Conservation (phyloP, 2,329 filamentous ascomycete species). For the Fusarium austroafricanum region DNA sequence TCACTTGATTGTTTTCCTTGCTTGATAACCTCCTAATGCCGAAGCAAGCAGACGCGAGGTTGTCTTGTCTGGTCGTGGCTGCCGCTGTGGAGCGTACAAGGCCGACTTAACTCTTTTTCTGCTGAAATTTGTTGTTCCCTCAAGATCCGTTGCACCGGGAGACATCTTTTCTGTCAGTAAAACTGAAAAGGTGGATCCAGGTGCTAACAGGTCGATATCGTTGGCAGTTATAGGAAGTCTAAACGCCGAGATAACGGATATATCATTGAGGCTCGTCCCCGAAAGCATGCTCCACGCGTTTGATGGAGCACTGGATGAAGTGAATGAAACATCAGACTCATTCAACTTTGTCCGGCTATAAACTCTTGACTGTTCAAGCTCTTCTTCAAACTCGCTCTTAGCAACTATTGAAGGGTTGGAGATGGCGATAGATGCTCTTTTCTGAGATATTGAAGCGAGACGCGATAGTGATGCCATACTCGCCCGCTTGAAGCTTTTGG, state of each 20-base stretch:
- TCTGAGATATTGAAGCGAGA: not conserved
- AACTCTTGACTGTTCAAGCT: constrained; percentile 1
- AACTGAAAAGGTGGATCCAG: constrained; percentile 12
- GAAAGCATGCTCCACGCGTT: constrained; percentile 16
- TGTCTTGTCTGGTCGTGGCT: not conserved
- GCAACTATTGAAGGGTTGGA: not conserved
- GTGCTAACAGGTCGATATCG: constrained; percentile 6
- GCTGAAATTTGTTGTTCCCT: accelerated
- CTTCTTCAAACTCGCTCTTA: constrained; percentile 1
- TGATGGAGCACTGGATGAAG: not conserved
- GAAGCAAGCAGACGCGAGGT: not conserved
- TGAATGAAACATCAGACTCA: constrained; percentile 7
- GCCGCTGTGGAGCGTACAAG: not conserved
- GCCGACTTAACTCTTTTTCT: not conserved
- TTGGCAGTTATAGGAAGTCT: not conserved
- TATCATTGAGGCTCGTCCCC: constrained; percentile 9
- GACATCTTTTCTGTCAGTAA: not conserved
- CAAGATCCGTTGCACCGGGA: accelerated
- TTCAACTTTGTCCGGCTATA: not conserved
- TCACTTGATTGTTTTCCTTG: constrained; percentile 1
- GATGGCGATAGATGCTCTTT: not conserved
- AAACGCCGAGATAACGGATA: constrained; percentile 4
- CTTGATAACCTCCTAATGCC: not conserved
- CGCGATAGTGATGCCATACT: not conserved
- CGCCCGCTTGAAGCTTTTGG: not conserved